Evolutionary conservation across 2,329 filamentous ascomycete species (phyloP).

Genomic region (Tolypocladium cylindrosporum): DNA sequence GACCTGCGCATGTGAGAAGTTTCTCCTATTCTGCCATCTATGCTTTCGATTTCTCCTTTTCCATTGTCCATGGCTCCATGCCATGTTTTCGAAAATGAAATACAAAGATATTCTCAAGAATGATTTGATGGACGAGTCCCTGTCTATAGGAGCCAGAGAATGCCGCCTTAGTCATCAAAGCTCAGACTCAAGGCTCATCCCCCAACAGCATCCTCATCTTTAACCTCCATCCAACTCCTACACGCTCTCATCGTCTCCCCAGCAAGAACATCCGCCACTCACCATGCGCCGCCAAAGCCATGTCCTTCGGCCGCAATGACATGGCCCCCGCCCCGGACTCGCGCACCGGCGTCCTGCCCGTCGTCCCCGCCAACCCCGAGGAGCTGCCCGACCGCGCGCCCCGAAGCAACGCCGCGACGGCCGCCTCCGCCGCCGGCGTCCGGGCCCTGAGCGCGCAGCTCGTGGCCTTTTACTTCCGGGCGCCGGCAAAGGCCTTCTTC

Average conservation of each 20-base stretch:
- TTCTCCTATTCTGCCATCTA: neutral
- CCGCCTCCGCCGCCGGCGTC: constrained; percentile 76
- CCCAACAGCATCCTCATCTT: neutral
- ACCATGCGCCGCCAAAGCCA: constrained; percentile 23
- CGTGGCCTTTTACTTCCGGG: constrained; percentile 84
- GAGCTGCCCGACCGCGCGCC: constrained; percentile 34
- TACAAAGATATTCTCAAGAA: neutral
- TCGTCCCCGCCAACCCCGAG: constrained; percentile 25
- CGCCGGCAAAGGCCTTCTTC: constrained; percentile 88
- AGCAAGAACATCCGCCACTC: neutral
- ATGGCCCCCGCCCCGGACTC: constrained; percentile 14
- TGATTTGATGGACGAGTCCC: neutral
- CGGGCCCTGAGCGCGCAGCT: constrained; percentile 75
- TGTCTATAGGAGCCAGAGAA: neutral
- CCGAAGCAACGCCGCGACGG: constrained; percentile 49
- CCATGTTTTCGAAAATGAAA: neutral
- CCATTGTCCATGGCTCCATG: neutral
- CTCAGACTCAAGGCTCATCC: neutral
- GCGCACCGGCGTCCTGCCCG: constrained; percentile 32
- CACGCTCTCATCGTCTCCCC: neutral
- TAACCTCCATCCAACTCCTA: neutral
- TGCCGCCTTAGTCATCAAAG: neutral
- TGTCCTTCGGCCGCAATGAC: constrained; percentile 23
- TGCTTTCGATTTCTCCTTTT: neutral
- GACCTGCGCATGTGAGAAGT: neutral